phyloP scores from a whole-genome alignment of 163 green algal genomes.

The Chloromonas sp. region DNA sequence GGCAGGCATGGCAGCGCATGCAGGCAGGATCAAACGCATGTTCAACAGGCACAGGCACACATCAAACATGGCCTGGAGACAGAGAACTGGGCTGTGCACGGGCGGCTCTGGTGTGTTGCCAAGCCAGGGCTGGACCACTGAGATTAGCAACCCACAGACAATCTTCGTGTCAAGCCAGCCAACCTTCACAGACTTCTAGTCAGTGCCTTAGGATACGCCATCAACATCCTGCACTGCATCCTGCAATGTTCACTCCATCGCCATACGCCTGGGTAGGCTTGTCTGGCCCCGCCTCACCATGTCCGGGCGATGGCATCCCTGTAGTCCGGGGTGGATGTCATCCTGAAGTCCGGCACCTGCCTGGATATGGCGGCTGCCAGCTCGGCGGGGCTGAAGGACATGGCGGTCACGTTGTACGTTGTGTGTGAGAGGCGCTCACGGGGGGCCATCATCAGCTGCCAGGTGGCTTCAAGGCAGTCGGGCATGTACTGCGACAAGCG shows the following conservation, averaged over 20 bases:
- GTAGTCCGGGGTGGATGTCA: constrained; percentile 42
- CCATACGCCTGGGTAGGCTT: not conserved
- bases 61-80: too few relatives aligned
- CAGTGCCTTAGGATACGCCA: not conserved
- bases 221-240: not conserved
- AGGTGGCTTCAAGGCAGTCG: constrained; percentile 57
- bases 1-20: not conserved
- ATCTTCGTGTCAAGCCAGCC: not conserved
- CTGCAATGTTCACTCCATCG: not conserved
- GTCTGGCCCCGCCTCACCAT: not conserved
- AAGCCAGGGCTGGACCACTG: too few relatives aligned
- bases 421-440: constrained; percentile 30
- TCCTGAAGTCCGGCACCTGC: constrained; percentile 34
- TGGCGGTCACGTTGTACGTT: constrained; percentile 64
- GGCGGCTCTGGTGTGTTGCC: too few relatives aligned
- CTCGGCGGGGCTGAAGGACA: constrained; percentile 54
- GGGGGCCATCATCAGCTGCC: constrained; percentile 54
- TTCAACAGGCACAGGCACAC: too few relatives aligned
- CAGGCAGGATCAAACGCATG: not conserved
- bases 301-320: constrained; percentile 3
- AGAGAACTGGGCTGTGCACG: too few relatives aligned
- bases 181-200: not conserved
- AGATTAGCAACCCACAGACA: too few relatives aligned
- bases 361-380: constrained; percentile 42
- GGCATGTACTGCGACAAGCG: constrained; percentile 44